phyloP scores from a whole-genome alignment of 1,284 basidiomycete genomes.

The Puccinia horiana region DNA sequence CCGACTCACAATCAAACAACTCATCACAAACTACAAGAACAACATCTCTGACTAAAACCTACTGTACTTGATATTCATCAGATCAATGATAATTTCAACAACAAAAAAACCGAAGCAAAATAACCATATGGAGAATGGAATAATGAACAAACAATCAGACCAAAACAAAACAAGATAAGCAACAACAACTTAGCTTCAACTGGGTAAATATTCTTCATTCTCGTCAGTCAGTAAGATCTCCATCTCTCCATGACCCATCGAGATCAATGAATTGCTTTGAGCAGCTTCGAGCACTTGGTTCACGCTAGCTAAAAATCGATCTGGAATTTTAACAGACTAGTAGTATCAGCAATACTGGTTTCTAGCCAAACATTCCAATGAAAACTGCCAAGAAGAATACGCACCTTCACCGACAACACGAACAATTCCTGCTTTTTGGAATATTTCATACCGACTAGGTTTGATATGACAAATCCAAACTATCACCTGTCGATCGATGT shows the following conservation, averaged over 20 bases:
- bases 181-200: too few species aligned
- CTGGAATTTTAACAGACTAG: background rate
- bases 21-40: too few species aligned
- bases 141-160: too few species aligned
- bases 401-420: conserved; percentile 30
- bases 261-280: conserved; percentile 20
- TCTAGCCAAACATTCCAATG: background rate
- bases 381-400: background rate
- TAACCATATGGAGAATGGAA: too few species aligned
- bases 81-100: too few species aligned
- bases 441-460: conserved; percentile 22
- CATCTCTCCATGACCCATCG: conserved; percentile 23
- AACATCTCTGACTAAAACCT: too few species aligned
- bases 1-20: too few species aligned
- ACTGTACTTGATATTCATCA: too few species aligned
- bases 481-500: conserved; percentile 33
- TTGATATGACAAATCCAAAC: conserved; percentile 49
- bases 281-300: conserved; percentile 37
- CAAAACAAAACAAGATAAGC: too few species aligned
- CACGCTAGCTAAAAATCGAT: conserved; percentile 19
- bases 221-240: conserved; percentile 21
- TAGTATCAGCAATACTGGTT: background rate
- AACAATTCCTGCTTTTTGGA: conserved; percentile 38
- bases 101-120: too few species aligned
- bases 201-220: conserved; percentile 26